Conservation (phyloP, 805 yeast species). For the Kodamaea hsintzibuensis region DNA sequence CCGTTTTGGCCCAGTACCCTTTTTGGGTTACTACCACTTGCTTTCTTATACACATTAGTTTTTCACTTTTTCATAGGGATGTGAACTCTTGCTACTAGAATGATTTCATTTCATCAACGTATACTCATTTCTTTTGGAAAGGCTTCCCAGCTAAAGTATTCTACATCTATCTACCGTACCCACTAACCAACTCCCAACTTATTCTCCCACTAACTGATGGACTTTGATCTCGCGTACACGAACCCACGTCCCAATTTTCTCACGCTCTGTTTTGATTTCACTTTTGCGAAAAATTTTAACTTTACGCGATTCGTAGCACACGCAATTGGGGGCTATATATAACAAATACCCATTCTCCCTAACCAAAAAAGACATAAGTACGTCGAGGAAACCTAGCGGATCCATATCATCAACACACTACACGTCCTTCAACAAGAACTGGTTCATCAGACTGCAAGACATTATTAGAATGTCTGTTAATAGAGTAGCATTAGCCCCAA, state of each 20-base stretch:
- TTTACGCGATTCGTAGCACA: conserved; percentile 1
- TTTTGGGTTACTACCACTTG: neutral
- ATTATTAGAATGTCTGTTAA: conserved; percentile 11
- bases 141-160: too few species aligned
- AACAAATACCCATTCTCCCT: neutral
- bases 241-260: conserved; percentile 2
- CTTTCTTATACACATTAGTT: too few species aligned
- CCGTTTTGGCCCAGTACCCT: neutral
- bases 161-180: too few species aligned
- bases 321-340: neutral
- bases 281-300: conserved; percentile 2
- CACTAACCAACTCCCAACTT: too few species aligned
- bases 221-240: neutral
- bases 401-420: neutral
- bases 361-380: neutral
- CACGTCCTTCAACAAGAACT: neutral
- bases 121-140: too few species aligned
- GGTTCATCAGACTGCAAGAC: neutral
- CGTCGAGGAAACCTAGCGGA: neutral
- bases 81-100: too few species aligned
- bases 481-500: conserved; percentile 40
- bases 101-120: too few species aligned
- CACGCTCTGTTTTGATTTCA: conserved; percentile 3
- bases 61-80: too few species aligned
- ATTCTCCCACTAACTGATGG: neutral